Conservation (phyloP, 2,329 filamentous ascomycete species). For the Neofusicoccum ribis region DNA sequence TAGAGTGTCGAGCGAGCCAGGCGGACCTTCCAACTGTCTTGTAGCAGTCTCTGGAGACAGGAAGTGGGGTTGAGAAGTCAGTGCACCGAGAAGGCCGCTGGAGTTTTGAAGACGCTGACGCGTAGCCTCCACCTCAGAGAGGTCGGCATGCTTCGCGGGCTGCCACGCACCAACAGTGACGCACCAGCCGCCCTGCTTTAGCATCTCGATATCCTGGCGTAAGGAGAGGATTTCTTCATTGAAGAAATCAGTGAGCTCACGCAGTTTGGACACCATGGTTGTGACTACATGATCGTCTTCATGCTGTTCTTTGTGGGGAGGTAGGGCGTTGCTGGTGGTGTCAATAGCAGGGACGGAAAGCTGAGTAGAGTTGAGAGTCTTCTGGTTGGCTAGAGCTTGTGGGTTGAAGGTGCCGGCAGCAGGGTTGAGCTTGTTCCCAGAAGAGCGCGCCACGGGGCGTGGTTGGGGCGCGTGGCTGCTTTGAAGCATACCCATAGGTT, state of each 20-base stretch:
- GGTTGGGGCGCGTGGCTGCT: not conserved
- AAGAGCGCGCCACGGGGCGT: not conserved
- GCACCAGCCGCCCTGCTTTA: slow-evolving; percentile 26
- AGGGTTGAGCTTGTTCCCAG: not conserved
- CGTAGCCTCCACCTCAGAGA: not conserved
- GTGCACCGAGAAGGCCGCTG: not conserved
- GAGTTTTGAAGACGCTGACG: not conserved
- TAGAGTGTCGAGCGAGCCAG: not conserved
- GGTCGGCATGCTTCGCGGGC: not conserved
- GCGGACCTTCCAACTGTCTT: not conserved
- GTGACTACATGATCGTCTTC: not conserved
- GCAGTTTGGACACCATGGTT: not conserved
- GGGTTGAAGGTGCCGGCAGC: slow-evolving; percentile 9
- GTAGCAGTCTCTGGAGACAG: not conserved
- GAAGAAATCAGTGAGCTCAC: not conserved
- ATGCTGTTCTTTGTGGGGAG: not conserved
- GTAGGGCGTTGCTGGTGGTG: not conserved
- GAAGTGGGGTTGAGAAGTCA: not conserved
- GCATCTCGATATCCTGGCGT: slow-evolving; percentile 25
- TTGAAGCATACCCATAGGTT: not conserved
- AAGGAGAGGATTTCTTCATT: slow-evolving; percentile 1
- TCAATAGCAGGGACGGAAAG: too few species aligned
- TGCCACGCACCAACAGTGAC: slow-evolving; percentile 24
- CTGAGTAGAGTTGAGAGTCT: not conserved
- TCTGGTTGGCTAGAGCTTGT: not conserved